A percentile compares a stretch with the other conserved stretches of the same genome.
phyloP scores from a whole-genome alignment of 441 rosid genomes.

The Gossypium gossypioides region DNA sequence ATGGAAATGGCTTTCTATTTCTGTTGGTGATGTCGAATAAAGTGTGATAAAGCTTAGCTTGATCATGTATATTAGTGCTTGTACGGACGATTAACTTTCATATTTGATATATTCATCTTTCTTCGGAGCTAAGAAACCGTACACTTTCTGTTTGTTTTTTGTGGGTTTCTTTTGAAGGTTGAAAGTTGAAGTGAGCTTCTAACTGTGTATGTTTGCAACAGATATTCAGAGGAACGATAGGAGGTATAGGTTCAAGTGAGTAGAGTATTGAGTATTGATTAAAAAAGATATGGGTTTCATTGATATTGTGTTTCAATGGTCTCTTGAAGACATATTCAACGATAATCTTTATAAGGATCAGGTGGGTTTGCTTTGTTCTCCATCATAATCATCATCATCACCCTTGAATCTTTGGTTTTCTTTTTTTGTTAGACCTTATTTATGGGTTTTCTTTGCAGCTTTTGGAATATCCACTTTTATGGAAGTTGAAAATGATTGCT shows the following conservation, averaged over 20 bases:
- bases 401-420: neutral
- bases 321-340: constrained; percentile 19
- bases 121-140: constrained; percentile 11
- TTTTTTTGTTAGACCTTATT: neutral
- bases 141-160: neutral
- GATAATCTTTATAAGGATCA: constrained; percentile 17
- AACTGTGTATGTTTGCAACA: neutral
- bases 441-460: neutral
- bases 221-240: neutral
- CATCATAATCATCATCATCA: neutral
- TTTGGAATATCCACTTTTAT: neutral
- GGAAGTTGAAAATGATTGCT: neutral
- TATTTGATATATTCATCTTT: neutral
- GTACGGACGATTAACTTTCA: neutral
- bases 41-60: neutral
- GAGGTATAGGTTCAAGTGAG: neutral
- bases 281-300: neutral
- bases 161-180: neutral
- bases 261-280: no score
- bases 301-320: constrained; percentile 25
- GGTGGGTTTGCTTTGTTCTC: constrained; percentile 14
- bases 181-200: constrained; percentile 1
- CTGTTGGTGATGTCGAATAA: neutral
- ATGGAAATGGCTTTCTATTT: neutral
- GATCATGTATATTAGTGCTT: neutral